A percentile compares a stretch with the other conserved stretches of the same genome.
Evolutionary conservation across 78 protist genomes (phyloP).

Genomic region (Diacronema lutheri): DNA sequence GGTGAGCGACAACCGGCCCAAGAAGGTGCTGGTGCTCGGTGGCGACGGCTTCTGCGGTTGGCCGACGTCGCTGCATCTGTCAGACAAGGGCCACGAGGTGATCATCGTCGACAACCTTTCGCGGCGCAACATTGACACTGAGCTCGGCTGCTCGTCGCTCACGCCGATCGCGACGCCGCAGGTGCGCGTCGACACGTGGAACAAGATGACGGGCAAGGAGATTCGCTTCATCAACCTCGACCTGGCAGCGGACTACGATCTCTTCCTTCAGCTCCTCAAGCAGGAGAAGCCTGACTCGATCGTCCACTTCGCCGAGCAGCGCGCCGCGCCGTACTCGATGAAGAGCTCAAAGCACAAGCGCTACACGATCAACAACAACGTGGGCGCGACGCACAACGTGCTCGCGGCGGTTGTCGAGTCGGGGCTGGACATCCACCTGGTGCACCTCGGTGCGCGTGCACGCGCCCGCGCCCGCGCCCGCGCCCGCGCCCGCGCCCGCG

Average conservation of each 20-base stretch:
- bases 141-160: conserved; percentile 41
- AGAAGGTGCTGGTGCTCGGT: conserved; percentile 43
- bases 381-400: conserved; percentile 42
- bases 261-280: conserved; percentile 23
- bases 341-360: conserved; percentile 29
- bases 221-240: conserved; percentile 35
- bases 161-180: conserved; percentile 29
- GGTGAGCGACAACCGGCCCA: not conserved
- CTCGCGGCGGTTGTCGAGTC: conserved; percentile 22
- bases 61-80: conserved; percentile 46
- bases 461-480: too few relatives aligned
- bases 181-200: conserved; percentile 40
- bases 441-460: conserved; percentile 31
- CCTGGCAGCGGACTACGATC: conserved; percentile 23
- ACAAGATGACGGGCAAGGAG: conserved; percentile 7
- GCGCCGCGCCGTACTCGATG: conserved; percentile 54
- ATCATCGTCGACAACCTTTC: conserved; percentile 40
- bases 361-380: conserved; percentile 48
- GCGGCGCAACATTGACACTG: conserved; percentile 54
- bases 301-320: conserved; percentile 54
- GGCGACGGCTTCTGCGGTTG: conserved; percentile 64
- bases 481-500: too few relatives aligned
- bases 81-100: conserved; percentile 39
- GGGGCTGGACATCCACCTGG: conserved; percentile 36
- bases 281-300: conserved; percentile 42